A percentile compares a stretch with the other conserved stretches of the same genome.
phyloP scores from a whole-genome alignment of 202 grass and related monocot species.

The Carex arenaria region DNA sequence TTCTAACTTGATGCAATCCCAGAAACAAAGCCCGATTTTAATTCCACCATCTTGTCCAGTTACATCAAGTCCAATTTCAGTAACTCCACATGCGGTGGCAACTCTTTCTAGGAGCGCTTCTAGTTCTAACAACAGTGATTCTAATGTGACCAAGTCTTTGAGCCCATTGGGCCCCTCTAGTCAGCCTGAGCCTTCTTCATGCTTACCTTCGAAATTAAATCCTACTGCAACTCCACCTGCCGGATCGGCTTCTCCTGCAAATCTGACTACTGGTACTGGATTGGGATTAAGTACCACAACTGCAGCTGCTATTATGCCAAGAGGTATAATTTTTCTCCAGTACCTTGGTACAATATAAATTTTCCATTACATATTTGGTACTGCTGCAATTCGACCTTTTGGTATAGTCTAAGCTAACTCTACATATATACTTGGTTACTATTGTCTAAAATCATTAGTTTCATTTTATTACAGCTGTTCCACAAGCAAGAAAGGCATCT shows the following conservation, averaged over 20 bases:
- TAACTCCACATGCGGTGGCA: conserved; percentile 29
- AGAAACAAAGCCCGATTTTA: conserved; percentile 22
- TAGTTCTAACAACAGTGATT: conserved; percentile 48
- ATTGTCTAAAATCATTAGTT: not conserved
- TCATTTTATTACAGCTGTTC: conserved; percentile 47
- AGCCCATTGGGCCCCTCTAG: conserved; percentile 38
- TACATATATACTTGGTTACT: not conserved
- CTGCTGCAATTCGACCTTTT: not conserved
- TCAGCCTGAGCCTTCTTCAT: conserved; percentile 23
- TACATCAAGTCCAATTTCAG: conserved; percentile 39
- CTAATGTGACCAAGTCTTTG: conserved; percentile 37
- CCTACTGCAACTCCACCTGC: not conserved
- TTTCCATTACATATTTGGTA: not conserved
- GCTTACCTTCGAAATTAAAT: not conserved
- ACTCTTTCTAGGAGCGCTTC: conserved; percentile 38
- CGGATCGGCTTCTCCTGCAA: not conserved
- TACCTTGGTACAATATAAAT: not conserved
- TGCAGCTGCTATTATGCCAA: conserved; percentile 43
- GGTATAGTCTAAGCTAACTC: not conserved
- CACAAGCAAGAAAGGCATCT: conserved; percentile 80
- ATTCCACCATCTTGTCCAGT: conserved; percentile 28
- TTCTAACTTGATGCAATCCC: conserved; percentile 29
- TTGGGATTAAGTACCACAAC: conserved; percentile 30
- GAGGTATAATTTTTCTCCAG: conserved; percentile 49
- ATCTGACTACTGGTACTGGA: conserved; percentile 7